A percentile compares a stretch with the other conserved stretches of the same genome.
Conservation (phyloP, 805 yeast species). For the Candida golubevii region DNA sequence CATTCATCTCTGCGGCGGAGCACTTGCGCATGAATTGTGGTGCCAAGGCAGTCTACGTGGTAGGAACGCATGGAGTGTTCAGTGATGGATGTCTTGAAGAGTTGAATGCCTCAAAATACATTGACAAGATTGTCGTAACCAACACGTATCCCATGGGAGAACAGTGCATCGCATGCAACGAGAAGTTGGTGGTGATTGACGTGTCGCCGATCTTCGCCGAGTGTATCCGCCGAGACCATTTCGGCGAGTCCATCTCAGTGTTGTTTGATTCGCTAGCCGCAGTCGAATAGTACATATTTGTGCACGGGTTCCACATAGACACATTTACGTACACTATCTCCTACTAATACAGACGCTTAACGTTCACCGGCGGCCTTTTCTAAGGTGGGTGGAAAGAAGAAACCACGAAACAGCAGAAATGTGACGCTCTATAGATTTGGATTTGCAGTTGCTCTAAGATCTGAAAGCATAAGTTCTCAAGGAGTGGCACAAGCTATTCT, state of each 20-base stretch:
- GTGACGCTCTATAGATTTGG: too few species aligned
- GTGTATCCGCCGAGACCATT: constrained; percentile 97
- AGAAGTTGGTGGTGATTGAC: constrained; percentile 80
- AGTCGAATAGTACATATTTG: constrained; percentile 24
- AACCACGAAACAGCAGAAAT: too few species aligned
- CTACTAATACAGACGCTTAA: not conserved
- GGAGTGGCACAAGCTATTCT: too few species aligned
- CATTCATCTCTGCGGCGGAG: constrained; percentile 97
- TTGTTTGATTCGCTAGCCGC: constrained; percentile 83
- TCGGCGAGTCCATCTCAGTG: constrained; percentile 94
- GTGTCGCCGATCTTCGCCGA: constrained; percentile 95
- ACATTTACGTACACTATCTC: not conserved
- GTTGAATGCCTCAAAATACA: constrained; percentile 71
- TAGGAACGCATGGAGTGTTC: constrained; percentile 96
- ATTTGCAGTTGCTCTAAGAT: too few species aligned
- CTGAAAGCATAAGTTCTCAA: too few species aligned
- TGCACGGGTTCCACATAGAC: too few species aligned
- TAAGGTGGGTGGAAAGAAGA: not conserved
- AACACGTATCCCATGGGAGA: constrained; percentile 89
- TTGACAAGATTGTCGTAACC: constrained; percentile 90
- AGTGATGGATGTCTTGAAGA: constrained; percentile 81
- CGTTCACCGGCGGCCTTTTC: not conserved
- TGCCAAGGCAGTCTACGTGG: constrained; percentile 81
- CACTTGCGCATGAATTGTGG: constrained; percentile 95
- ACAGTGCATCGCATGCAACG: constrained; percentile 49